Conservation (phyloP, 2,329 filamentous ascomycete species). For the Trichoderma sp. region DNA sequence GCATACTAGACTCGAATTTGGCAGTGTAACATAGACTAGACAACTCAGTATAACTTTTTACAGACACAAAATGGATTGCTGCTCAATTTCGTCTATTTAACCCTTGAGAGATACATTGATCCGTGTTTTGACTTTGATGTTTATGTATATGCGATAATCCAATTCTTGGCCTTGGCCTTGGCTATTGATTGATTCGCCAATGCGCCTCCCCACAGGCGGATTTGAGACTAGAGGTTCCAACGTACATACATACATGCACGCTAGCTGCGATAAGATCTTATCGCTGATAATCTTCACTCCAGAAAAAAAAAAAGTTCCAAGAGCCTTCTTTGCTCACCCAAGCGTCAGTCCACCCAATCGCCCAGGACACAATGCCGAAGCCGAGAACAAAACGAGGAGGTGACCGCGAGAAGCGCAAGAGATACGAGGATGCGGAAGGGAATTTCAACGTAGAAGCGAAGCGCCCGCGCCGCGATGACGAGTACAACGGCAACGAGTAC, state of each 20-base stretch:
- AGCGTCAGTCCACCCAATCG: background rate
- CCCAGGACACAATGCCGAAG: slow-evolving; percentile 43
- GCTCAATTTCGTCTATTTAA: background rate
- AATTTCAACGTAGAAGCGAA: slow-evolving; percentile 30
- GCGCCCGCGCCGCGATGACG: slow-evolving; percentile 32
- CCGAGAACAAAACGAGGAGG: slow-evolving; percentile 46
- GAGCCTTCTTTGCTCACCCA: background rate
- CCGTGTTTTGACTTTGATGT: background rate
- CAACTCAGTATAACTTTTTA: background rate
- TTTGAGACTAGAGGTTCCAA: background rate
- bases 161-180: background rate
- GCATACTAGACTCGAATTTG: background rate
- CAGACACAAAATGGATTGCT: background rate
- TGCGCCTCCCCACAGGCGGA: background rate
- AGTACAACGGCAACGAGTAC: slow-evolving; percentile 30
- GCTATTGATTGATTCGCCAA: background rate
- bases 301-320: slow-evolving; percentile 22
- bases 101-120: background rate
- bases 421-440: slow-evolving; percentile 34
- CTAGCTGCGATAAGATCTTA: slow-evolving; percentile 26
- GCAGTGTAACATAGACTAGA: background rate
- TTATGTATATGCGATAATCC: background rate
- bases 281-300: slow-evolving; percentile 11
- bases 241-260: background rate
- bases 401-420: slow-evolving; percentile 46